Conservation (phyloP, 306 rosid genomes). For the Echinosophora koreensis region DNA sequence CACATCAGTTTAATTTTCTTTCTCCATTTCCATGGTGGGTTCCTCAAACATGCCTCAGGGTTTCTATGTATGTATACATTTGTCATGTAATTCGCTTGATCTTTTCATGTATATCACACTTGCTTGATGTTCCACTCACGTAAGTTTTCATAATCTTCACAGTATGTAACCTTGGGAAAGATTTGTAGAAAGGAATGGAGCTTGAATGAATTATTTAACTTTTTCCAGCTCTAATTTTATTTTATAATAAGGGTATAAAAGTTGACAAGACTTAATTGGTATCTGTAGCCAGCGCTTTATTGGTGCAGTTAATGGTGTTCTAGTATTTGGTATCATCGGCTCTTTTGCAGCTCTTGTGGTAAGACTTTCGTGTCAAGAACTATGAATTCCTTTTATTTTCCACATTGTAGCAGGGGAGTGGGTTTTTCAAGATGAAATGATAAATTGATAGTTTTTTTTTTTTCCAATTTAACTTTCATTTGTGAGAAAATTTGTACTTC, state of each 20-base stretch:
- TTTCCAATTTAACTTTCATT: neutral
- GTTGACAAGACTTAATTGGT: constrained; percentile 40
- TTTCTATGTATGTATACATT: neutral
- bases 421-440: neutral
- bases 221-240: neutral
- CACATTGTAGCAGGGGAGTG: neutral
- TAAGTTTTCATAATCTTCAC: neutral
- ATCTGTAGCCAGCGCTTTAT: constrained; percentile 76
- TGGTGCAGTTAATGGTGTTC: constrained; percentile 77
- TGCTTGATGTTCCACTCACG: constrained; percentile 4
- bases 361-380: constrained; percentile 44
- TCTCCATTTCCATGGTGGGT: too few species aligned
- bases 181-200: neutral
- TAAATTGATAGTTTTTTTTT: neutral
- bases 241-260: neutral
- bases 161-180: neutral
- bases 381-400: neutral
- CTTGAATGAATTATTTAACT: neutral
- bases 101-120: neutral
- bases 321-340: constrained; percentile 66
- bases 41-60: neutral
- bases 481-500: neutral
- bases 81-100: neutral
- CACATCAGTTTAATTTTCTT: too few species aligned
- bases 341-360: constrained; percentile 85